These are phyloP conservation scores for Fermentozyma sake DNA, from an alignment of 1,139 yeast species.

Conservation along the genomic window DNA sequence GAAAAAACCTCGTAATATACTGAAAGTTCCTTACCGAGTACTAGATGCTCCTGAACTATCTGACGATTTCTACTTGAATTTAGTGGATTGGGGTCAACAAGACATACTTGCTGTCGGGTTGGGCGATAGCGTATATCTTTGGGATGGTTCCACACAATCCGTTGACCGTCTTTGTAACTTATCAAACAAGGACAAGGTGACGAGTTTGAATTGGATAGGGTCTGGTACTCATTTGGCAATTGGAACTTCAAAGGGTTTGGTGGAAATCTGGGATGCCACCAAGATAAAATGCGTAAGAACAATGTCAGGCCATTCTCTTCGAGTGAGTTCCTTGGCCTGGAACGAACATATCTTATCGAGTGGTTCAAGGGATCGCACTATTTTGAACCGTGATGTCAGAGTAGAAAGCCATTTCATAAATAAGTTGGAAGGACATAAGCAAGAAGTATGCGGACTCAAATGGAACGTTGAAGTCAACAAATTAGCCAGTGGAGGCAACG, in stretches of 20 bases:
- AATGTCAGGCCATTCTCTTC: slow-evolving; percentile 84
- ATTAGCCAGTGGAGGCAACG: slow-evolving; percentile 92
- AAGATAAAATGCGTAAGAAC: slow-evolving; percentile 78
- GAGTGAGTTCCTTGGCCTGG: slow-evolving; percentile 92
- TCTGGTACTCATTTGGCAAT: slow-evolving; percentile 92
- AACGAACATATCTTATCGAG: slow-evolving; percentile 84
- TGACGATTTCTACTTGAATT: slow-evolving; percentile 87
- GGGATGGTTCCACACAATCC: slow-evolving; percentile 86
- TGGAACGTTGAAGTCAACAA: slow-evolving; percentile 91
- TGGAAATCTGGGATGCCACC: slow-evolving; percentile 95
- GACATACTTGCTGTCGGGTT: slow-evolving; percentile 88
- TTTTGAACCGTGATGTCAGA: slow-evolving; percentile 87
- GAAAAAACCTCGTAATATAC: slow-evolving; percentile 69
- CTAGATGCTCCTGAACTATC: slow-evolving; percentile 94
- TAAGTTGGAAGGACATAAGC: slow-evolving; percentile 71
- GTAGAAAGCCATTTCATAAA: slow-evolving; percentile 78
- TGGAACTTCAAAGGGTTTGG: slow-evolving; percentile 83
- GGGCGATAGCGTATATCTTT: slow-evolving; percentile 80
- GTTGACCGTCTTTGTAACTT: slow-evolving; percentile 79
- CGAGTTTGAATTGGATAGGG: slow-evolving; percentile 91
- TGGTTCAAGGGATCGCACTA: slow-evolving; percentile 82
- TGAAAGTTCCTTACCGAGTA: slow-evolving; percentile 87
- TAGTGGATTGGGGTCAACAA: slow-evolving; percentile 94
- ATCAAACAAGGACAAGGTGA: slow-evolving; percentile 58
- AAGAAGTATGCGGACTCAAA: slow-evolving; percentile 92